Evolutionary conservation across 306 rosid genomes (phyloP), one percentile per base, ranked within the genome.

Genomic region (Vicia villosa): DNA sequence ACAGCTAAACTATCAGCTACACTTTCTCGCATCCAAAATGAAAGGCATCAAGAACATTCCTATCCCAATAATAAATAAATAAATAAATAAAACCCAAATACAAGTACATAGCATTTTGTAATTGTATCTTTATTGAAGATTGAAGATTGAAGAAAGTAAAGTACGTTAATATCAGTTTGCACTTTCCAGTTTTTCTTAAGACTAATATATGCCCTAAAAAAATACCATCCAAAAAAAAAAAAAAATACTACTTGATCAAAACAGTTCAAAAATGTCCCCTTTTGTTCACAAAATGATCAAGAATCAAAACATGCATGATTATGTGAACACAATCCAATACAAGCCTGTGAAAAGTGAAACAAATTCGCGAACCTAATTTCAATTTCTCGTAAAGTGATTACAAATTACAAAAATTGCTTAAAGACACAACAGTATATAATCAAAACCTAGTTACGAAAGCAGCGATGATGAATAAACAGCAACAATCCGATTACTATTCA

Each of bases 371-470:
- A 64, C 73, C 62, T 64, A 59, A 66, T 66, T 21, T 62, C 22
- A 6, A 36, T 42, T 43, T 12, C 26, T 41, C 20, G 28, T 14
- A 9, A 34, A 52, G 26, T 5, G 49, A 49, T 19, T 40, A 70
- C 5, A 32, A n/a, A 49, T 19, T 40, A 70, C 5, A 32, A n/a
- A 66, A 70, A 51, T 8, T 14, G 51, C 19, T 21, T 8, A 6
- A 42, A 69, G 13, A 46, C 21, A 26, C 65, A 51, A 9, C 4
- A 19, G 21, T 15, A 49, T 26, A 51, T 10, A 56, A 67, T 37
- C 46, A 77, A 76, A 82, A 59, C 74, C 82, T 30, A 77, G 74
- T 6, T 5, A 63, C 1, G 21, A 65, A 52, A 8, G 65, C 40
- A 50, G 2, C 60, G 54, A 74, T 15, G 67, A 37, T 28, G 0